Base-by-base conservation (phyloP, 176 grass and related monocot species). In the Themeda triandra region DNA sequence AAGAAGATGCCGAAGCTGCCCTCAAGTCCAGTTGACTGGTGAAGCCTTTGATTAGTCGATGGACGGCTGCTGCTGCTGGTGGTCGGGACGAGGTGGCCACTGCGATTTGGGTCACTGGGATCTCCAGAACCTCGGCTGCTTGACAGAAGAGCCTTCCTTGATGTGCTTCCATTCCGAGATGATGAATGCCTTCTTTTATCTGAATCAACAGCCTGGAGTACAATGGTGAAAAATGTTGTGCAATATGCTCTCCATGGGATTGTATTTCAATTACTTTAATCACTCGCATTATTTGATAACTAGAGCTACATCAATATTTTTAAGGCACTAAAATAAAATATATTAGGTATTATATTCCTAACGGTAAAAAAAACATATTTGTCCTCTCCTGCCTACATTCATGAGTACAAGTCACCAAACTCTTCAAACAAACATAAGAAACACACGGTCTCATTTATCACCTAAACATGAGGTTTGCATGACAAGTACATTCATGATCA, bases 11-110 rank as follows among this genome's bases (percentile, higher is more conserved):
- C n/a, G n/a, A n/a, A n/a, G n/a, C 91, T 89, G 13, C 73, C 54
- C 64, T 96, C 94, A 5, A 86, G 69, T 18, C 94, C 89, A 68
- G 86, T 81, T 87, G 94, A 96, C 74, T 96, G 93, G 76, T 95
- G 91, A 73, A 95, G 93, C 83, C 93, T 89, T 81, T 95, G 93
- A 39, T 66, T 75, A 46, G 88, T 87, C 23, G 85, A 92, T 66
- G 73, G 86, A 32, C 90, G 88, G 73, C 83, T 90, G 62, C 84
- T 86, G 83, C 83, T 75, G 27, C 69, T 92, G 80, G 86, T 92
- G 29, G 85, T 88, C 27, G 90, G 83, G 82, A 95, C 41, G 76
- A 89, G 71, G 53, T 87, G 87, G 84, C 87, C 87, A 73, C 69
- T 86, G 66, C 87, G 86, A 59, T 84, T 87, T 9, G 78, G 80